phyloP scores from a whole-genome alignment of 2,329 filamentous ascomycete species.

The Cladosporium sp. region DNA sequence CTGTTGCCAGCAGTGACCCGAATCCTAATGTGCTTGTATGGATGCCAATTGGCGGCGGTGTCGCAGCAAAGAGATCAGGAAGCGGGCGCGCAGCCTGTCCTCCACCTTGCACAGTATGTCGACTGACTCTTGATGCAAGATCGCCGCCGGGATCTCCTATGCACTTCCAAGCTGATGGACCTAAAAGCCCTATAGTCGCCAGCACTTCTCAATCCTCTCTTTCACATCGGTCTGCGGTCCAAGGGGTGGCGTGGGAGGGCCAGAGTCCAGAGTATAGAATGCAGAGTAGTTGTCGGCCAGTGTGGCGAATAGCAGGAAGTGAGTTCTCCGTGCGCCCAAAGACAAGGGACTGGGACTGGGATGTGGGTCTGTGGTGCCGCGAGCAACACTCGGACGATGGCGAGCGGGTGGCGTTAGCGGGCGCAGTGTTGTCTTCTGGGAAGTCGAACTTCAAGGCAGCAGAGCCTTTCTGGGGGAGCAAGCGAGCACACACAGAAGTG shows the following conservation, averaged over 20 bases:
- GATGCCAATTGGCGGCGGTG: neutral
- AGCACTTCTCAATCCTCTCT: neutral
- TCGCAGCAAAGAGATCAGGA: neutral
- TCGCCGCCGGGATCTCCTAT: neutral
- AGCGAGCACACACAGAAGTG: neutral
- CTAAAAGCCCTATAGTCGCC: conserved; percentile 25
- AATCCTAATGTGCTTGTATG: neutral
- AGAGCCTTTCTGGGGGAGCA: neutral
- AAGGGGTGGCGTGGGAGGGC: neutral
- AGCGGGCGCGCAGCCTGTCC: neutral
- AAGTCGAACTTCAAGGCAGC: neutral
- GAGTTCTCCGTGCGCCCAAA: conserved; percentile 3
- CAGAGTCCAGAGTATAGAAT: neutral
- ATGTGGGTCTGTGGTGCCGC: conserved; percentile 5
- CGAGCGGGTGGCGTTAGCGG: conserved; percentile 4
- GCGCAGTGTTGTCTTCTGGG: neutral
- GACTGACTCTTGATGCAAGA: neutral
- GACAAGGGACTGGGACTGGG: conserved; percentile 15
- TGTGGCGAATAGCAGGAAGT: conserved; percentile 1
- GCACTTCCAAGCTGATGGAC: conserved; percentile 13
- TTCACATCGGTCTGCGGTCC: conserved; percentile 5
- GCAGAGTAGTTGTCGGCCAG: neutral
- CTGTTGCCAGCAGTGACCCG: neutral
- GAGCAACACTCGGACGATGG: neutral
- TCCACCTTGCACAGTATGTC: neutral